Percentiles rank a stretch among this genome's conserved stretches.
These are phyloP conservation scores for Radiomyces spectabilis DNA, from an alignment of 192 early-diverging fungal genomes.

Conservation along the genomic window DNA sequence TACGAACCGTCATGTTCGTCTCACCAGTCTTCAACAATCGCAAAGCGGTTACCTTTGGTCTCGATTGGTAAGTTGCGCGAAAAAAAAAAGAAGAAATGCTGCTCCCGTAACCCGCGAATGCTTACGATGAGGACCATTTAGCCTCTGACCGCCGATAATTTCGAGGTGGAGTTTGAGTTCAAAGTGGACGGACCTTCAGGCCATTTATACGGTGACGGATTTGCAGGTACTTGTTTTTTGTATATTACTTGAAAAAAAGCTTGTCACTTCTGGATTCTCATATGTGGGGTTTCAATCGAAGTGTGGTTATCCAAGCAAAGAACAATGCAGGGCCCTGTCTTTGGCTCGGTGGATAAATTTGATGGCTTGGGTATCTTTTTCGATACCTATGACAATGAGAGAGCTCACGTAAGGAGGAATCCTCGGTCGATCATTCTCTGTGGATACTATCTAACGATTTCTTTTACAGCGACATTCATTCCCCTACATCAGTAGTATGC, in stretches of 20 bases:
- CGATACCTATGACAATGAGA: slow-evolving; percentile 89
- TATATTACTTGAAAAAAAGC: background rate
- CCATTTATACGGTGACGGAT: slow-evolving; percentile 87
- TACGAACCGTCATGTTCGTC: slow-evolving; percentile 75
- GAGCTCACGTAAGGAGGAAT: slow-evolving; percentile 33
- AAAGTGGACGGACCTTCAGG: slow-evolving; percentile 69
- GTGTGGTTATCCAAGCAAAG: slow-evolving; percentile 85
- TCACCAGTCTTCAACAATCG: slow-evolving; percentile 76
- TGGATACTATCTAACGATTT: background rate
- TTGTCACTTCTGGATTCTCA: background rate
- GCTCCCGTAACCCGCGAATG: too few relatives aligned
- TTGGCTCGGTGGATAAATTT: slow-evolving; percentile 84
- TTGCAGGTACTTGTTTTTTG: slow-evolving; percentile 65
- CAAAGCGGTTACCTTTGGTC: slow-evolving; percentile 82
- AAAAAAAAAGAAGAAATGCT: background rate
- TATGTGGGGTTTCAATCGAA: too few relatives aligned
- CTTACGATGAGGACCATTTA: too few relatives aligned
- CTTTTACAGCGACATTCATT: slow-evolving; percentile 50
- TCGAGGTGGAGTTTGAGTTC: slow-evolving; percentile 92
- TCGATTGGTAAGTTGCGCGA: slow-evolving; percentile 40
- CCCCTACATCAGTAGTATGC: slow-evolving; percentile 89
- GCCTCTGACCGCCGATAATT: slow-evolving; percentile 58
- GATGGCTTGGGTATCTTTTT: slow-evolving; percentile 93
- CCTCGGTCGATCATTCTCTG: background rate
- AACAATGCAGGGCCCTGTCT: slow-evolving; percentile 67